Base-by-base conservation (phyloP, 2,329 filamentous ascomycete genomes). In the Drechslera avenae region DNA sequence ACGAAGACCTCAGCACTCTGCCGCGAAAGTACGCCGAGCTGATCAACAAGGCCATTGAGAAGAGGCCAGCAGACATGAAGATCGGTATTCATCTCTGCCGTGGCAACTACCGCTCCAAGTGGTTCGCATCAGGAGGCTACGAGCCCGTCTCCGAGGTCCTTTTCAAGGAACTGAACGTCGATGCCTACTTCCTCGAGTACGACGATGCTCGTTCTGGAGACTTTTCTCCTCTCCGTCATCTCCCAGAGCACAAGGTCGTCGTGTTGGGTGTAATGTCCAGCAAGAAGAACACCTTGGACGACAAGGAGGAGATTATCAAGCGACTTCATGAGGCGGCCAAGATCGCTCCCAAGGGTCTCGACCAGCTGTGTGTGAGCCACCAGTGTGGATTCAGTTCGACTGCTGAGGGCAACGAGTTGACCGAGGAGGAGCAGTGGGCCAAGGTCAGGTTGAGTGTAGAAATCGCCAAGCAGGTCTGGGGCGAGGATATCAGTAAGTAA, bases 141-240 rank as follows among this genome's bases (percentile, higher is more conserved):
- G 81, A 83, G 69, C 81, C 81, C 39, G 80, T 83, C 3, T 79
- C 81, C 30, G 79, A 82, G 67, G 78, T 81, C n/a, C 72, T 83
- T 12, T 83, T 83, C 75, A 79, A 78, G 62, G 78, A 81, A 49
- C 75, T 83, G 40, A 76, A 83, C 60, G 81, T 83, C 45, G 81
- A 84, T 58, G 81, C 79, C 12, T 84, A 83, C 69, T 84, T 83
- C 72, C 77, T 84, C 60, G 81, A 84, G 68, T 84, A 81, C 66
- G 81, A 84, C 64, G 81, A 83, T 54, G 81, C 80, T 26, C 75
- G 81, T 2, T 79, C 76, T 0, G 81, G 81, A 12, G 81, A 83
- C 66, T 84, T 84, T 69, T 73, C 72, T 30, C 81, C 81, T 1
- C 73, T 84, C 49, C 71, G 81, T n/a, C 77, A 79, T 65, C 70